Conservation (phyloP, 768 basidiomycete species). For the Galerina sulciceps region DNA sequence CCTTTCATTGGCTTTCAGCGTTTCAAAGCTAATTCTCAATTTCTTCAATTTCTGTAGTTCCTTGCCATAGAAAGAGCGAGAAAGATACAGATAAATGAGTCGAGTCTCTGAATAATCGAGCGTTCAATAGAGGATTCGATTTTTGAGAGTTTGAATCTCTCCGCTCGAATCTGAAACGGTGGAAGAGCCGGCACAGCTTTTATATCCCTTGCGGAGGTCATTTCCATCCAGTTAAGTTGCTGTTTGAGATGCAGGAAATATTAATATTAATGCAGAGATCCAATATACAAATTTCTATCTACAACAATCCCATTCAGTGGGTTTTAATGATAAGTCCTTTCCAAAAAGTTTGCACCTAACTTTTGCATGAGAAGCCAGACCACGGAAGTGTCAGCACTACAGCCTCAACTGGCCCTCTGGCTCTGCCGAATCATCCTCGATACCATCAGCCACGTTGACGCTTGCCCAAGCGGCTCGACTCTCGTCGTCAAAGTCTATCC, state of each 20-base stretch:
- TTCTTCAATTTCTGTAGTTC: no score
- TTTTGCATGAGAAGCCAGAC: no score
- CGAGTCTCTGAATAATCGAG: no score
- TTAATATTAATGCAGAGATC: neutral
- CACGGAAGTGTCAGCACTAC: neutral
- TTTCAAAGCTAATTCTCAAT: no score
- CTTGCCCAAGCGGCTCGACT: conserved; percentile 14
- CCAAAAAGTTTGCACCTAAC: no score
- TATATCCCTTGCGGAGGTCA: neutral
- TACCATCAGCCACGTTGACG: conserved; percentile 21
- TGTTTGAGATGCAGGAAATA: neutral
- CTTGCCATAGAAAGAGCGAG: no score
- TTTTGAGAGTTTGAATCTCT: neutral
- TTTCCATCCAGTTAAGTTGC: neutral
- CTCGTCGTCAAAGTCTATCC: conserved; percentile 9
- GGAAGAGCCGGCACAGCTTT: neutral
- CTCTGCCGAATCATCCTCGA: conserved; percentile 21
- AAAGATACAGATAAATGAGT: no score
- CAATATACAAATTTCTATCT: neutral
- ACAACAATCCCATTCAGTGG: no score
- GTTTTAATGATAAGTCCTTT: no score
- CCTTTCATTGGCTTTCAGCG: no score
- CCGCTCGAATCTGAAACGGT: neutral
- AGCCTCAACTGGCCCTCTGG: conserved; percentile 20
- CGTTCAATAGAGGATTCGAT: no score